Evolutionary conservation across 805 yeast genomes (phyloP), one percentile per base, ranked within the genome.

Genomic region (Kluyveromyces nonfermentans): DNA sequence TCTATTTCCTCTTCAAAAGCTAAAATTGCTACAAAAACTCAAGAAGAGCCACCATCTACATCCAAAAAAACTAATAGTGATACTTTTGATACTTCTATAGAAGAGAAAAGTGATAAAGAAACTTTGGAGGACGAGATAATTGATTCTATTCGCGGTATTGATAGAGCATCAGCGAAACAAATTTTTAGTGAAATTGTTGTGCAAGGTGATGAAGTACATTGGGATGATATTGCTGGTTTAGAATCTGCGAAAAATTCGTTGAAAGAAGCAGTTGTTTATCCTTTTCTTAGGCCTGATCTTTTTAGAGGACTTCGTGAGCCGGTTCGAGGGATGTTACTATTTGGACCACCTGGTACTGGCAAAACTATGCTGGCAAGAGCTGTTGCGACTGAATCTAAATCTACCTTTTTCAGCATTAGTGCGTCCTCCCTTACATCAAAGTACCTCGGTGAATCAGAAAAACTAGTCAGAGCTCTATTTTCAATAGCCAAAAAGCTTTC

Each of bases 271-370:
- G 97, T 90, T 3, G 97, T 93, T 12, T 90, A 93, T 60, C 98
- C 98, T 19, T 89, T 90, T 59, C 65, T 93, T 51, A 73, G 98
- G 38, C 98, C 97, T 0, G 97, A 93, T 63, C 70, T 90, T 49
- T 93, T 90, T 57, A 76, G 79, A 47, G 97, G 97, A 1, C 68
- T 93, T 46, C 72, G 97, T 52, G 97, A 89, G 64, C 98, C 98
- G 0, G 93, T 95, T 0, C 69, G 96, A 54, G 98, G 98, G 3
- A 89, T 90, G 96, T 70, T 90, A 21, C 66, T 90, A 37, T 90
- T 90, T 66, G 98, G 98, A 0, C 98, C 98, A 0, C 97, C 98
- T 0, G 98, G 98, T 7, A 90, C 98, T 0, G 98, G 98, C 47
- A 90, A 90, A 56, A 90, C 98, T 0, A 90, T 93, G 98, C 72